phyloP scores from a whole-genome alignment of 2,329 filamentous ascomycete species.

The Huntiella decipiens region DNA sequence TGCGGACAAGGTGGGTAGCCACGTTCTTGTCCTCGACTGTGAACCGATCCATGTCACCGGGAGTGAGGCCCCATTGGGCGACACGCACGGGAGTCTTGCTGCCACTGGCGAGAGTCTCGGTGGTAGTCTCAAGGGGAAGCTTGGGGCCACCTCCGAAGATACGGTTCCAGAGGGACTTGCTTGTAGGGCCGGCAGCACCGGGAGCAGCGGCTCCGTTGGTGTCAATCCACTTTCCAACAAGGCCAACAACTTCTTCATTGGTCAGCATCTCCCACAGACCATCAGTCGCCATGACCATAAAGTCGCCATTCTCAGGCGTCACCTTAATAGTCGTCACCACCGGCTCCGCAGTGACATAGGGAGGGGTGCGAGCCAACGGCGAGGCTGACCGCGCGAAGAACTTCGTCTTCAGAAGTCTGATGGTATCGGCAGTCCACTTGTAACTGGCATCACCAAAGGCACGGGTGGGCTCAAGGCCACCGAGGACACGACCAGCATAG shows the following conservation, averaged over 20 bases:
- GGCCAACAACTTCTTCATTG: slow-evolving; percentile 90
- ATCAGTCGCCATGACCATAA: slow-evolving; percentile 89
- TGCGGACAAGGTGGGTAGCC: slow-evolving; percentile 85
- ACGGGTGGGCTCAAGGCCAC: slow-evolving; percentile 76
- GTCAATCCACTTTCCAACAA: slow-evolving; percentile 95
- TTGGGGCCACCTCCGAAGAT: slow-evolving; percentile 26
- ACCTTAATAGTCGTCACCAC: slow-evolving; percentile 86
- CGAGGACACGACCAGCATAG: slow-evolving; percentile 73
- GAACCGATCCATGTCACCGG: slow-evolving; percentile 60
- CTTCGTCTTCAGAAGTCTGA: slow-evolving; percentile 59
- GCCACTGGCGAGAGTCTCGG: slow-evolving; percentile 60
- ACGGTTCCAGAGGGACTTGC: slow-evolving; percentile 44
- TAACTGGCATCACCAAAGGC: slow-evolving; percentile 95
- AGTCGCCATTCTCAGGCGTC: slow-evolving; percentile 75
- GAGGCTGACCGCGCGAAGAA: slow-evolving; percentile 77
- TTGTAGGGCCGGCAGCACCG: slow-evolving; percentile 41
- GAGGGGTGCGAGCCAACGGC: slow-evolving; percentile 66
- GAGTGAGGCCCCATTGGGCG: slow-evolving; percentile 73
- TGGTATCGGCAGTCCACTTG: slow-evolving; percentile 81
- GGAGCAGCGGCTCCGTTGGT: slow-evolving; percentile 35
- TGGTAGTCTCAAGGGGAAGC: slow-evolving; percentile 49
- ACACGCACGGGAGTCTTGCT: slow-evolving; percentile 67
- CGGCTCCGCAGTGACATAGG: slow-evolving; percentile 93
- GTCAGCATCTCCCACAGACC: slow-evolving; percentile 98
- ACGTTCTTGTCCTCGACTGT: slow-evolving; percentile 90